Percentiles rank a stretch among this genome's conserved stretches.
phyloP scores from a whole-genome alignment of 2,329 filamentous ascomycete genomes.

The Talaromyces sp. region DNA sequence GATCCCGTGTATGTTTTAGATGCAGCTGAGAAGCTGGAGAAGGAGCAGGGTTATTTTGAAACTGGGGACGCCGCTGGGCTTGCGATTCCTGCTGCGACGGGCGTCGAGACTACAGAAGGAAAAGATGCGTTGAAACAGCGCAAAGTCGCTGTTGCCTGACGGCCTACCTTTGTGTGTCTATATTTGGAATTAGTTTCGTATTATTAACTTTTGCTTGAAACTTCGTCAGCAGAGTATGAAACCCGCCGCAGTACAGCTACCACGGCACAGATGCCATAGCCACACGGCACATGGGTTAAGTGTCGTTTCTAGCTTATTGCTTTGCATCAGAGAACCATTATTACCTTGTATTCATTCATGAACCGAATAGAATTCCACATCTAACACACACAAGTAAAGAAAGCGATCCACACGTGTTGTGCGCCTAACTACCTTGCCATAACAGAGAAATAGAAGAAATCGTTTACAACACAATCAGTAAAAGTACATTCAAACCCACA shows the following conservation, averaged over 20 bases:
- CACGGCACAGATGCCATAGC: background rate
- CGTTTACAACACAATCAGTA: conserved; percentile 1
- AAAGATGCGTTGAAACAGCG: conserved; percentile 15
- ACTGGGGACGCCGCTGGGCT: conserved; percentile 25
- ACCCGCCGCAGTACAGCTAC: background rate
- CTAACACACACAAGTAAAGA: background rate
- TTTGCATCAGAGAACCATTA: background rate
- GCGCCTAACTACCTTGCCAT: conserved; percentile 10
- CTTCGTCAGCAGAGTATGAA: background rate
- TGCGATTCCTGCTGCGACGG: background rate
- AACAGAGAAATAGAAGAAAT: background rate
- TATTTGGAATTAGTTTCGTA: background rate
- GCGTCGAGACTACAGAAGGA: conserved; percentile 2
- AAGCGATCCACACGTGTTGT: background rate
- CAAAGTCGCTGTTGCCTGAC: background rate
- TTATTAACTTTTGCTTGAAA: background rate
- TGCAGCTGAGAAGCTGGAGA: conserved; percentile 22
- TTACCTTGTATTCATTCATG: background rate
- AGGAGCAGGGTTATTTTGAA: conserved; percentile 30
- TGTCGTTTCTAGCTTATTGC: background rate
- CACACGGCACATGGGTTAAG: background rate
- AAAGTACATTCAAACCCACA: background rate
- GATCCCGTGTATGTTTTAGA: conserved; percentile 37
- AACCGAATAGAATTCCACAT: background rate
- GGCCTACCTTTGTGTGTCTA: background rate